These are phyloP conservation scores for Aspergillus niger DNA, from an alignment of 2,329 filamentous ascomycete genomes.

Conservation along the genomic window DNA sequence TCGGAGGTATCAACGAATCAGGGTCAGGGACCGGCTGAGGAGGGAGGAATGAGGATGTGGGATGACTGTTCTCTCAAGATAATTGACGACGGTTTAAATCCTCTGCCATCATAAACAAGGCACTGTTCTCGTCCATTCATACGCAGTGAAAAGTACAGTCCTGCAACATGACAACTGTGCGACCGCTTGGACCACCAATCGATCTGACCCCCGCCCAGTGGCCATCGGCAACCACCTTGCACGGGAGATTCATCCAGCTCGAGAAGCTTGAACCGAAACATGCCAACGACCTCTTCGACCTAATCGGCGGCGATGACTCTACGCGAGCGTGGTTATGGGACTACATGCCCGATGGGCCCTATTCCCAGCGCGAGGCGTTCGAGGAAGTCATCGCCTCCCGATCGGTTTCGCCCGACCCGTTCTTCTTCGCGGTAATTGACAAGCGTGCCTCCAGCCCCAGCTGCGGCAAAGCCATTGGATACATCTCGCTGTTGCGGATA, in stretches of 20 bases:
- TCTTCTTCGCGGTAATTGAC: constrained; percentile 52
- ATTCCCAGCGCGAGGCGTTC: constrained; percentile 33
- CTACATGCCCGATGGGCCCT: constrained; percentile 46
- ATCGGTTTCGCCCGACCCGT: constrained; percentile 36
- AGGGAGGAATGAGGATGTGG: no score
- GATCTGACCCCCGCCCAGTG: background rate
- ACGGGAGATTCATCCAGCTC: background rate
- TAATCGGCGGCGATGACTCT: constrained; percentile 29
- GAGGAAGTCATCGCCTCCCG: constrained; percentile 26
- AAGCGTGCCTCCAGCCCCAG: constrained; percentile 24
- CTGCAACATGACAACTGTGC: background rate
- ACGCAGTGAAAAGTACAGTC: no score
- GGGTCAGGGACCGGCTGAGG: no score
- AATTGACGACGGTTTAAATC: no score
- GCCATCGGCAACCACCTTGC: background rate
- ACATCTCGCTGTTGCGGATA: constrained; percentile 50
- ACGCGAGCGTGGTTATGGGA: constrained; percentile 38
- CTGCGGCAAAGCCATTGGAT: constrained; percentile 44
- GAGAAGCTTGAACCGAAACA: constrained; percentile 19
- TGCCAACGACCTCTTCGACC: constrained; percentile 33
- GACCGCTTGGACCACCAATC: constrained; percentile 16
- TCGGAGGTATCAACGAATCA: no score
- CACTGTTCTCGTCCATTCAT: no score
- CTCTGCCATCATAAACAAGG: no score
- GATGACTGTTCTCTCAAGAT: no score